Conservation (phyloP, 228 moss, liverwort and hornwort genomes). For the Sphagnum fallax region DNA sequence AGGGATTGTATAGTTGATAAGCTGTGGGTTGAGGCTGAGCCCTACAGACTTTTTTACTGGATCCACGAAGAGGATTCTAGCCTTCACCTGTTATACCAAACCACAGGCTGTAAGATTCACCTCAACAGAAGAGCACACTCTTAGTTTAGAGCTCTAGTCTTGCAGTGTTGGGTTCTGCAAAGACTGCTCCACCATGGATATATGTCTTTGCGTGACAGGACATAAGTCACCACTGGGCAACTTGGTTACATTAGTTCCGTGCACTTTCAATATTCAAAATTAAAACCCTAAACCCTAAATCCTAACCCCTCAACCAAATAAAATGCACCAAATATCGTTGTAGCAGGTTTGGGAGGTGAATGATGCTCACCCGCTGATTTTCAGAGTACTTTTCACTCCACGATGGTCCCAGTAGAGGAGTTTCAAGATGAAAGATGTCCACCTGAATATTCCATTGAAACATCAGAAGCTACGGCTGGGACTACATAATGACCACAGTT, state of each 20-base stretch:
- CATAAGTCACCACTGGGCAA: too few relatives aligned
- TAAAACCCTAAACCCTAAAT: too few relatives aligned
- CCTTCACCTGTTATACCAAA: constrained; percentile 58
- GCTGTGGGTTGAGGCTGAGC: constrained; percentile 74
- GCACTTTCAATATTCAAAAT: too few relatives aligned
- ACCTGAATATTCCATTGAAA: constrained; percentile 36
- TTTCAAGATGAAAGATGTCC: constrained; percentile 84
- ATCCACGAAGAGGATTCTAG: constrained; percentile 77
- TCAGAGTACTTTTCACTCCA: constrained; percentile 67
- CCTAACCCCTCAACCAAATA: too few relatives aligned
- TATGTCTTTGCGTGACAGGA: too few relatives aligned
- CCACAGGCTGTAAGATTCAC: background rate
- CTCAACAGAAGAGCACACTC: too few relatives aligned
- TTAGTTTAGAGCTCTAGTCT: too few relatives aligned
- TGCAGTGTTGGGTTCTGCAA: too few relatives aligned
- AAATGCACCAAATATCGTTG: too few relatives aligned
- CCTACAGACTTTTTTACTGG: constrained; percentile 69
- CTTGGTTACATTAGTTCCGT: too few relatives aligned
- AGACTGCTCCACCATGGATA: too few relatives aligned
- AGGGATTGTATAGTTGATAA: constrained; percentile 46
- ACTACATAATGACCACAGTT: background rate
- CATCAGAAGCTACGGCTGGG: background rate
- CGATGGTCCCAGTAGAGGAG: constrained; percentile 56
- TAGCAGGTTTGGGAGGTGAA: background rate
- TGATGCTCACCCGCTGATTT: constrained; percentile 72